Evolutionary conservation across 305 asterid species (phyloP).

Genomic region (Plantago lanceolata): DNA sequence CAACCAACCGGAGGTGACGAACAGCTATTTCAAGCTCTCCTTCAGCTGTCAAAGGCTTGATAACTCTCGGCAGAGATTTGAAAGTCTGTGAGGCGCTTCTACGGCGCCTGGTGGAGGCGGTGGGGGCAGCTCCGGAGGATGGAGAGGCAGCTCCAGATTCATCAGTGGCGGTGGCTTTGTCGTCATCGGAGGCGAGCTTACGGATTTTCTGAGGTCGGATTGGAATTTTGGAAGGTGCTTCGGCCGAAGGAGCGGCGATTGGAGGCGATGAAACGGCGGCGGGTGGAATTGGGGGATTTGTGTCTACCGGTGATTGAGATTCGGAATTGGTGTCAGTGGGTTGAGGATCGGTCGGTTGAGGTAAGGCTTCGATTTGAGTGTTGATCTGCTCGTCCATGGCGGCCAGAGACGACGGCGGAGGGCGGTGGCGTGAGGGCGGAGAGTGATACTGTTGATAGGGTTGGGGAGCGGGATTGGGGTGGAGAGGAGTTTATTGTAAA

Average conservation of each 20-base stretch:
- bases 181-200: constrained; percentile 32
- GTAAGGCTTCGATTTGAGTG: constrained; percentile 25
- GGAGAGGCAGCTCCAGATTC: constrained; percentile 34
- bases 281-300: neutral
- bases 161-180: constrained; percentile 12
- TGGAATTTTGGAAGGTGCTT: constrained; percentile 55
- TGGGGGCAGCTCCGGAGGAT: constrained; percentile 25
- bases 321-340: constrained; percentile 21
- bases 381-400: constrained; percentile 45
- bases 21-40: constrained; percentile 67
- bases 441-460: neutral
- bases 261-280: neutral
- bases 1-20: constrained; percentile 57
- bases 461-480: neutral
- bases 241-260: constrained; percentile 18
- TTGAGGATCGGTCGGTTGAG: constrained; percentile 22
- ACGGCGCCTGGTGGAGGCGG: constrained; percentile 37
- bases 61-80: constrained; percentile 51
- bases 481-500: constrained; percentile 9
- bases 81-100: constrained; percentile 50
- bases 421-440: neutral
- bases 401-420: constrained; percentile 9
- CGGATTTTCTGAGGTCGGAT: constrained; percentile 62
- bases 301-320: constrained; percentile 18
- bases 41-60: constrained; percentile 58